Evolutionary conservation across 306 rosid species (phyloP).

Genomic region (Prinsepia uniflora): DNA sequence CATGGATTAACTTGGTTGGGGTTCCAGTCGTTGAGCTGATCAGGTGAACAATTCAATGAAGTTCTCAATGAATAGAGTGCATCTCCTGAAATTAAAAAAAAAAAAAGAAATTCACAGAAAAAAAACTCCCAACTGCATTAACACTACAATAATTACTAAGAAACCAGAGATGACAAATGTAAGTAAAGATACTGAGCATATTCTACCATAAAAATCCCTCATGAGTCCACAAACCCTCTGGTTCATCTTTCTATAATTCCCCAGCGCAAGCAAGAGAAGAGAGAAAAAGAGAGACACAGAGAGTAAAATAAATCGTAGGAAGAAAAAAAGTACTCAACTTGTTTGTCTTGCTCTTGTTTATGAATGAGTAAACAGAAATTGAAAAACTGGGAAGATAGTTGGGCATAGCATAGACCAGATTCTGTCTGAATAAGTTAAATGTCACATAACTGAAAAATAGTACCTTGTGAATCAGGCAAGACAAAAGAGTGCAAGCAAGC

Average conservation of each 20-base stretch:
- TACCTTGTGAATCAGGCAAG: constrained; percentile 78
- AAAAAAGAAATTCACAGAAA: constrained; percentile 17
- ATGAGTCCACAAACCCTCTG: neutral
- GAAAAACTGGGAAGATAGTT: neutral
- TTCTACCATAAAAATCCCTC: neutral
- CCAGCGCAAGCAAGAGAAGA: neutral
- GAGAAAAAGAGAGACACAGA: neutral
- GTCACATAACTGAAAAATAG: neutral
- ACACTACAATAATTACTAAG: constrained; percentile 13
- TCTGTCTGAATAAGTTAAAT: constrained; percentile 5
- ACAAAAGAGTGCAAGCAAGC: constrained; percentile 58
- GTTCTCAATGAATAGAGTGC: constrained; percentile 59
- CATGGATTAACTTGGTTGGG: constrained; percentile 89
- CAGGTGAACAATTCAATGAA: constrained; percentile 56
- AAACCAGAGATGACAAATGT: constrained; percentile 4
- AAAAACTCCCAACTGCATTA: constrained; percentile 12
- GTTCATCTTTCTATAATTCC: neutral
- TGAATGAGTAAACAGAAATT: neutral
- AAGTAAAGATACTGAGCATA: neutral
- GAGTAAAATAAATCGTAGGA: neutral
- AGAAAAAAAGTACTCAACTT: neutral
- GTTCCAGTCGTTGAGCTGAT: constrained; percentile 85
- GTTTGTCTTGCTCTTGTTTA: neutral
- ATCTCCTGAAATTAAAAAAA: constrained; percentile 55
- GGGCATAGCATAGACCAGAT: constrained; percentile 4